These are phyloP conservation scores for Hypoxylon sp. DNA, from an alignment of 2,329 filamentous ascomycete species.

Conservation along the genomic window DNA sequence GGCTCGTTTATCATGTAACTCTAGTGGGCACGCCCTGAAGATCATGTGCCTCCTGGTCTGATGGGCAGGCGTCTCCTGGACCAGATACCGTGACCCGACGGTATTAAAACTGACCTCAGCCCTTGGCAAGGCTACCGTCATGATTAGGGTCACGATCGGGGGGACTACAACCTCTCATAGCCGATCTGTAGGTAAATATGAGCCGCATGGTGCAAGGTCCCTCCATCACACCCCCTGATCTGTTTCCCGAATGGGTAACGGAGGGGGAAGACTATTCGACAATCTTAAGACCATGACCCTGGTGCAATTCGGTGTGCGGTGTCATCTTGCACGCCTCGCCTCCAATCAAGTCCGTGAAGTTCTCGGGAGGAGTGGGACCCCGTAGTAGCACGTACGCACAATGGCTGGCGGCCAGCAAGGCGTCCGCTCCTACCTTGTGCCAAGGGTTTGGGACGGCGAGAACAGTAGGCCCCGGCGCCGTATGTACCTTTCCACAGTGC, in stretches of 20 bases:
- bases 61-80: not conserved
- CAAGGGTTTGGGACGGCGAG: constrained; percentile 21
- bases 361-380: constrained; percentile 22
- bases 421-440: constrained; percentile 11
- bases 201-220: constrained; percentile 23
- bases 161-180: constrained; percentile 14
- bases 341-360: constrained; percentile 23
- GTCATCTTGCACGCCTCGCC: not conserved
- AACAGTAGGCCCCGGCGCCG: constrained; percentile 14
- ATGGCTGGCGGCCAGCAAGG: constrained; percentile 19
- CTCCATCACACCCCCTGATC: constrained; percentile 2
- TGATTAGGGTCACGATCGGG: constrained; percentile 14
- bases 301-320: constrained; percentile 5
- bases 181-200: constrained; percentile 2
- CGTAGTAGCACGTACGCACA: constrained; percentile 10
- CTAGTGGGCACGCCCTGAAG: not conserved
- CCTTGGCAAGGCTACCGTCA: not conserved
- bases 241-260: constrained; percentile 32
- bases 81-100: constrained; percentile 11
- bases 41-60: constrained; percentile 19
- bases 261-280: constrained; percentile 32
- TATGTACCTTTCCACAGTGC: constrained; percentile 27
- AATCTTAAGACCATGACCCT: constrained; percentile 18
- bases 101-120: constrained; percentile 1
- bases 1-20: constrained; percentile 2